These are phyloP conservation scores for Vickermania ingenoplastis DNA, from an alignment of 208 protist genomes.

Conservation along the genomic window DNA sequence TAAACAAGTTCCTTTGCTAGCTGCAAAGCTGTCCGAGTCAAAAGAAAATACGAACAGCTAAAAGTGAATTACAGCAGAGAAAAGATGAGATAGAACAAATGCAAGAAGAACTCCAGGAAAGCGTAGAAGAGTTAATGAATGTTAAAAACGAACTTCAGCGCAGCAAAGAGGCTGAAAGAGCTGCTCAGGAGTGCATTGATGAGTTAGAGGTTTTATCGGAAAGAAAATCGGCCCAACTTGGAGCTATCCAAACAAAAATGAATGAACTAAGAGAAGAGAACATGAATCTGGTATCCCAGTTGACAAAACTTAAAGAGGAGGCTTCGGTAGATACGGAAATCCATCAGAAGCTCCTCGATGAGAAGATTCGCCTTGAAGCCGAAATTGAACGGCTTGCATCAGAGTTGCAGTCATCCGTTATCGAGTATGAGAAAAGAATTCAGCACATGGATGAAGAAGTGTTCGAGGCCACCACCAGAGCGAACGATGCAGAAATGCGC, in stretches of 20 bases:
- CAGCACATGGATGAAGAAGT: constrained; percentile 43
- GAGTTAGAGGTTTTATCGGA: constrained; percentile 15
- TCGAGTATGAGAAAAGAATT: constrained; percentile 43
- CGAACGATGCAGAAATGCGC: constrained; percentile 40
- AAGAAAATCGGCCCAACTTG: constrained; percentile 6
- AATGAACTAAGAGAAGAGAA: constrained; percentile 10
- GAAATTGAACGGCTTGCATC: constrained; percentile 41
- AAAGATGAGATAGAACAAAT: constrained; percentile 9
- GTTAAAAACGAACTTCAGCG: background rate
- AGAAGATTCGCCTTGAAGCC: constrained; percentile 7
- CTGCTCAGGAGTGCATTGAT: constrained; percentile 24
- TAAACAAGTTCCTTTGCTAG: constrained; percentile 36
- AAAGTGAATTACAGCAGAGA: constrained; percentile 20
- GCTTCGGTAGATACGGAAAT: constrained; percentile 19
- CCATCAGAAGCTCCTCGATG: constrained; percentile 23
- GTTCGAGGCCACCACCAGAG: constrained; percentile 32
- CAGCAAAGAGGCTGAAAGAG: constrained; percentile 3
- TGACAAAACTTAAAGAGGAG: constrained; percentile 19
- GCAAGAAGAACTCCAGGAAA: constrained; percentile 9
- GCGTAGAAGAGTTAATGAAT: constrained; percentile 25
- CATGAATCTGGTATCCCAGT: constrained; percentile 11
- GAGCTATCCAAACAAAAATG: constrained; percentile 10
- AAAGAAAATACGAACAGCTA: constrained; percentile 27
- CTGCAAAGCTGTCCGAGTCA: constrained; percentile 38
- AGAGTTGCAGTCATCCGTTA: constrained; percentile 22